Evolutionary conservation across 495 filamentous ascomycete species (phyloP).

Genomic region (Hypomontagnella monticulosa): DNA sequence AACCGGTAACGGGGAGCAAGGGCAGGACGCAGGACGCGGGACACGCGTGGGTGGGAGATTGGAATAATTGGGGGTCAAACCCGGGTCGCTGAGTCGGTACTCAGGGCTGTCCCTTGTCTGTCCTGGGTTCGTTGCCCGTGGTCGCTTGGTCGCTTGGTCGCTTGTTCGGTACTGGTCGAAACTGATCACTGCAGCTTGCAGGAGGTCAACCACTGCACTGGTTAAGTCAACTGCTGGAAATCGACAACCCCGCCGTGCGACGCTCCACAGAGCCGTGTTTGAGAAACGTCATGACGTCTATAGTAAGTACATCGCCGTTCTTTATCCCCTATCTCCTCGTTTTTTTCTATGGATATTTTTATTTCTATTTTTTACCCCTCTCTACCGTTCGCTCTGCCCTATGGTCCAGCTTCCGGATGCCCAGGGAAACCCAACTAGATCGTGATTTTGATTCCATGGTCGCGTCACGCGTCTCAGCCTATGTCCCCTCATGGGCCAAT

Average conservation of each 20-base stretch:
- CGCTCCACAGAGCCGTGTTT: constrained; percentile 34
- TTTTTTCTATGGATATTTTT: background rate
- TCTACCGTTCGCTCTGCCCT: constrained; percentile 2
- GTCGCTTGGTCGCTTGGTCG: background rate
- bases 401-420: background rate
- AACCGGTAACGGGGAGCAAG: constrained; percentile 14
- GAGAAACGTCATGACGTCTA: constrained; percentile 55
- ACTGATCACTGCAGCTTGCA: background rate
- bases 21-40: constrained; percentile 32
- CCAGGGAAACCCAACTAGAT: constrained; percentile 5
- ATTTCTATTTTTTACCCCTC: constrained; percentile 10
- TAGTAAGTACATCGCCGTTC: constrained; percentile 50
- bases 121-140: background rate
- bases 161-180: background rate
- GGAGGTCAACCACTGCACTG: too few relatives aligned
- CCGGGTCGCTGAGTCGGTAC: background rate
- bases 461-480: constrained; percentile 23
- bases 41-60: constrained; percentile 41
- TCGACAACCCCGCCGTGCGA: constrained; percentile 37
- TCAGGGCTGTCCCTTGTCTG: background rate
- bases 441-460: constrained; percentile 7
- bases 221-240: constrained; percentile 12
- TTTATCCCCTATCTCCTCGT: background rate
- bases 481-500: background rate
- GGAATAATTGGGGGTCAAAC: constrained; percentile 38